These are phyloP conservation scores for Pezicula carpinea DNA, from an alignment of 2,329 filamentous ascomycete species.

Conservation along the genomic window DNA sequence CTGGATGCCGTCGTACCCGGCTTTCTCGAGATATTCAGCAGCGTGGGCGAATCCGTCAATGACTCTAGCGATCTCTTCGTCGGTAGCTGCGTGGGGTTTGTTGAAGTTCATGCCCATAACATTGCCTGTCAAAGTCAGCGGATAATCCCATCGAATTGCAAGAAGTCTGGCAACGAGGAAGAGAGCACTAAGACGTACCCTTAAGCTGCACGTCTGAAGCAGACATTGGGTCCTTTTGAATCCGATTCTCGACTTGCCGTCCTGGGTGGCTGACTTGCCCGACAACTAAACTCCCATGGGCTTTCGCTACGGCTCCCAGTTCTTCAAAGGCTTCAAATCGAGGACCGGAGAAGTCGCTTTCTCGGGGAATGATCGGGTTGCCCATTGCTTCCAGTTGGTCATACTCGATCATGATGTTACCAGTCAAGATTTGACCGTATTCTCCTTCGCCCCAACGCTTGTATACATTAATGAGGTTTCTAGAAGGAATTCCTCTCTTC, in stretches of 20 bases:
- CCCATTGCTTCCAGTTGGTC: constrained; percentile 52
- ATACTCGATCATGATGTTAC: constrained; percentile 61
- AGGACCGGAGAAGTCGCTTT: constrained; percentile 45
- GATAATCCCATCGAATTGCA: not conserved
- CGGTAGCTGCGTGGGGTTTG: constrained; percentile 47
- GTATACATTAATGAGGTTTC: constrained; percentile 52
- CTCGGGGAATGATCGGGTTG: constrained; percentile 53
- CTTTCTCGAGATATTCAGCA: constrained; percentile 56
- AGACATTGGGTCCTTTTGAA: constrained; percentile 35
- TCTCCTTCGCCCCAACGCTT: constrained; percentile 55
- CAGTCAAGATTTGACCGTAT: constrained; percentile 53
- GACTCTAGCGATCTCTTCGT: constrained; percentile 50
- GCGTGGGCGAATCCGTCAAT: constrained; percentile 58
- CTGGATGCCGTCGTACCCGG: constrained; percentile 50
- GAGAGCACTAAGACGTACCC: constrained; percentile 13
- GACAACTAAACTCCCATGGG: constrained; percentile 52
- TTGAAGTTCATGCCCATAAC: constrained; percentile 45
- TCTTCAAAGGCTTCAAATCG: constrained; percentile 56
- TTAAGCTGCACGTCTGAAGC: constrained; percentile 35
- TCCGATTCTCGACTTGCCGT: constrained; percentile 28
- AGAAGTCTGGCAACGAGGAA: not conserved
- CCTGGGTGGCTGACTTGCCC: constrained; percentile 61
- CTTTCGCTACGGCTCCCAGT: constrained; percentile 49
- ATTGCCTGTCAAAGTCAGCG: constrained; percentile 12
- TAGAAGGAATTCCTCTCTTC: constrained; percentile 48